Conservation (phyloP, 1,284 basidiomycete genomes). For the Moesziomyces sp. region DNA sequence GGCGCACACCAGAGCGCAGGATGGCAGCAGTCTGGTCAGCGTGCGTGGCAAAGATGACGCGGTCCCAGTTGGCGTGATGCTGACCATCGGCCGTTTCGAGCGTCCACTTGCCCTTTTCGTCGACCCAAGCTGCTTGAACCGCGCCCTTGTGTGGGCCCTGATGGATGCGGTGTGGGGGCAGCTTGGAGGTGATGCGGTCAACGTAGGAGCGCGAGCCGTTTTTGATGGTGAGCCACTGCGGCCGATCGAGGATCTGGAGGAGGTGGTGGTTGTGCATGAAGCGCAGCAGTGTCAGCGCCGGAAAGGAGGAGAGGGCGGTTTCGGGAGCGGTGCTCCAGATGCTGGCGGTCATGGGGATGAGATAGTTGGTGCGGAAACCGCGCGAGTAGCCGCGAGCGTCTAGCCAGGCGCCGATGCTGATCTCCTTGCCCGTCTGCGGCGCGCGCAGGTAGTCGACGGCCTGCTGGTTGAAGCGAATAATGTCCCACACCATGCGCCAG, state of each 20-base stretch:
- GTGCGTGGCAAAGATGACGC: slow-evolving; percentile 82
- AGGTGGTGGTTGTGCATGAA: slow-evolving; percentile 85
- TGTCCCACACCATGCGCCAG: slow-evolving; percentile 82
- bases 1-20: slow-evolving; percentile 67
- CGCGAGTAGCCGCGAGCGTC: slow-evolving; percentile 76
- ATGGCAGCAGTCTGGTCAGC: slow-evolving; percentile 77
- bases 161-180: slow-evolving; percentile 28
- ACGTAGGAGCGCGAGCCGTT: slow-evolving; percentile 72
- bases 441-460: slow-evolving; percentile 69
- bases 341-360: slow-evolving; percentile 72
- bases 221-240: slow-evolving; percentile 80
- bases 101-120: slow-evolving; percentile 29
- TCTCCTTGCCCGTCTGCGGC: slow-evolving; percentile 33
- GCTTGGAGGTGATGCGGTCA: slow-evolving; percentile 32
- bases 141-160: slow-evolving; percentile 22
- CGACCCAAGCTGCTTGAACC: slow-evolving; percentile 23
- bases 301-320: slow-evolving; percentile 78
- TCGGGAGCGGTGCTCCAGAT: slow-evolving; percentile 84
- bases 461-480: slow-evolving; percentile 80
- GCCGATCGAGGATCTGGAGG: slow-evolving; percentile 79
- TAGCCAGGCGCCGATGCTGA: slow-evolving; percentile 79
- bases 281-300: slow-evolving; percentile 77
- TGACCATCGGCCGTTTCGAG: slow-evolving; percentile 70
- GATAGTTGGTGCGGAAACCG: slow-evolving; percentile 80
- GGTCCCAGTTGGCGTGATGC: slow-evolving; percentile 70